Base-by-base conservation (phyloP, 2,329 filamentous ascomycete genomes). In the Laburnicola sp. region DNA sequence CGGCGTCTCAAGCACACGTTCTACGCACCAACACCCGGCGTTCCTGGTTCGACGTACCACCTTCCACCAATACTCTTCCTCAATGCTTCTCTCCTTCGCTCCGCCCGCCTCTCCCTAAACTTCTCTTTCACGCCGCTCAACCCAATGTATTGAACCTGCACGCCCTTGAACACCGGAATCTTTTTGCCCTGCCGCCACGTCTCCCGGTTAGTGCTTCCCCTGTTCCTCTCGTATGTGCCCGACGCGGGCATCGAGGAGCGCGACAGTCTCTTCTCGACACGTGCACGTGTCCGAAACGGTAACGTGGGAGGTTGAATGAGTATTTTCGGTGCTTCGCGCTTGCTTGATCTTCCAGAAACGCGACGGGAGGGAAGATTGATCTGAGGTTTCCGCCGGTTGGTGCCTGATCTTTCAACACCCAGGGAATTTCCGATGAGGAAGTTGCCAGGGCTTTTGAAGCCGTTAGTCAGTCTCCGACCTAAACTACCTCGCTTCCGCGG, bases 351-450 rank as follows among this genome's bases (percentile, higher is more conserved):
- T 22, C 48, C 54, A 2, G 58, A 53, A 11, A 48, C 35, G 35
- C 55, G 54, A 8, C 53, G 44, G 23, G 64, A 57, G 8, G 67
- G 66, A 2, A 64, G 58, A 10, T 53, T 60, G 53, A 71, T 53
- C 11, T 64, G 62, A 6, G 65, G 68, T 6, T 60, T 63, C 5
- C 62, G 63, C 48, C 58, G 64, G 49, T 71, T 69, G 22, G 68
- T 67, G 36, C 69, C 66, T 27, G 68, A 75, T 59, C 72, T 76
- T 37, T 82, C 80, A 36, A 85, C 72, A 23, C 82, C 82, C 0
- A 84, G 69, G 3, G 79, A 80, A 60, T 85, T 85, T 45, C 78
- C 80, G 31, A 82, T 76, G 27, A 81, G 62, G 45, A 80, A 78
- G 22, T 78, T 76, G 11, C 74, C 74, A 1, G 64, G 65, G 28